Conservation (phyloP, 257 asterid species). For the Solanum dulcamara region DNA sequence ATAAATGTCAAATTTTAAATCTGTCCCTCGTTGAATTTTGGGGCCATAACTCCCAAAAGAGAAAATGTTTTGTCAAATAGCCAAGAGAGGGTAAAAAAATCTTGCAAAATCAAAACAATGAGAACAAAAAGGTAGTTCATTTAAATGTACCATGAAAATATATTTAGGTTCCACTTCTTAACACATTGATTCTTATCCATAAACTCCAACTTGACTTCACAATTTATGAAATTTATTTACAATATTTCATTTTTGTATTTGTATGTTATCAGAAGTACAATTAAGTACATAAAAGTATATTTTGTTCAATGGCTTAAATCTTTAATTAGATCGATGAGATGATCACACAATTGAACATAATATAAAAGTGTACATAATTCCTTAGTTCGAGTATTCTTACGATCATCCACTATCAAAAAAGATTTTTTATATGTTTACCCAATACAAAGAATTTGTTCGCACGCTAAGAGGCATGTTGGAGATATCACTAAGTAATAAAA, state of each 20-base stretch:
- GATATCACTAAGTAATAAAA: background rate
- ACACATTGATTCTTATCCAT: background rate
- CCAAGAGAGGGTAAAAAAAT: background rate
- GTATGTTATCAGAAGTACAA: background rate
- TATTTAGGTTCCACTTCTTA: background rate
- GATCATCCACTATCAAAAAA: background rate
- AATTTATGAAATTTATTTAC: background rate
- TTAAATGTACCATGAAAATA: background rate
- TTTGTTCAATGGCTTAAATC: too few species aligned
- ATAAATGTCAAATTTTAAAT: too few species aligned
- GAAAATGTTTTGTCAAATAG: background rate
- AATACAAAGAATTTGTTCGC: background rate
- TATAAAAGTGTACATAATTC: too few species aligned
- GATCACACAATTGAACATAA: too few species aligned
- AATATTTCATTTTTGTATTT: too few species aligned
- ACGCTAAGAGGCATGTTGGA: background rate
- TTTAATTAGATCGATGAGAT: too few species aligned
- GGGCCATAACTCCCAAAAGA: too few species aligned
- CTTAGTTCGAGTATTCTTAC: too few species aligned
- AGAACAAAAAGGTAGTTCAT: background rate
- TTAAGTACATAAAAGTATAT: too few species aligned
- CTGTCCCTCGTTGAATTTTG: too few species aligned
- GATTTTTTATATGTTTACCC: too few species aligned
- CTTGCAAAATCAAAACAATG: too few species aligned
- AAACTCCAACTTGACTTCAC: background rate